These are phyloP conservation scores for Blastobotrys apis DNA, from an alignment of 1,139 yeast species.

Conservation along the genomic window DNA sequence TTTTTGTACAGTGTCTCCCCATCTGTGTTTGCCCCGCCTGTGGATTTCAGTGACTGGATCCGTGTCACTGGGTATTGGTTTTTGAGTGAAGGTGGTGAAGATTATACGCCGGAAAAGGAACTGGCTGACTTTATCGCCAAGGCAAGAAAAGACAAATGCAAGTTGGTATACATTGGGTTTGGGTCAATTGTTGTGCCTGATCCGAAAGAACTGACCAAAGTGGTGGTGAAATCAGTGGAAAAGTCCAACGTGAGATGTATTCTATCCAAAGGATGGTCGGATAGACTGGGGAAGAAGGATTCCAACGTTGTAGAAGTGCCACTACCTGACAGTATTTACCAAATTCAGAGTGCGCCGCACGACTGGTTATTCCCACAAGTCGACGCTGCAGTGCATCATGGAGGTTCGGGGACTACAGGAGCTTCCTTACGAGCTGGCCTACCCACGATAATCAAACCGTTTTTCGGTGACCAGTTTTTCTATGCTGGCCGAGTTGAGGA, in stretches of 20 bases:
- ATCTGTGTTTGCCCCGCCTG: slow-evolving; percentile 81
- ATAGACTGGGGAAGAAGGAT: slow-evolving; percentile 45
- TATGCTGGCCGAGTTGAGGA: slow-evolving; percentile 85
- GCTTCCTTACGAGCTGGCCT: slow-evolving; percentile 81
- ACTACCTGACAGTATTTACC: slow-evolving; percentile 66
- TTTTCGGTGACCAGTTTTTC: slow-evolving; percentile 94
- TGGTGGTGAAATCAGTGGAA: slow-evolving; percentile 72
- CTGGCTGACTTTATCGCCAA: slow-evolving; percentile 55
- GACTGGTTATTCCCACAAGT: slow-evolving; percentile 89
- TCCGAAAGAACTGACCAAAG: slow-evolving; percentile 70
- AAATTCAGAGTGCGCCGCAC: slow-evolving; percentile 76
- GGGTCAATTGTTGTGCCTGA: slow-evolving; percentile 91
- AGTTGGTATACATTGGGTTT: slow-evolving; percentile 86
- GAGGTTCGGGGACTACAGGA: slow-evolving; percentile 97
- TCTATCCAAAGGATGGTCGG: slow-evolving; percentile 94
- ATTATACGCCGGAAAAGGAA: slow-evolving; percentile 60
- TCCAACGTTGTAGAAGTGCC: slow-evolving; percentile 47
- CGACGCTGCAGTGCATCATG: slow-evolving; percentile 96
- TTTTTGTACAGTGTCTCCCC: slow-evolving; percentile 88
- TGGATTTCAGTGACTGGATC: slow-evolving; percentile 92
- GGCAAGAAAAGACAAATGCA: slow-evolving; percentile 59
- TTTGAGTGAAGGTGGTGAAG: slow-evolving; percentile 58
- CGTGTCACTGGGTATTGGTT: slow-evolving; percentile 96
- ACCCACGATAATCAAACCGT: slow-evolving; percentile 89
- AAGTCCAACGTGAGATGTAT: slow-evolving; percentile 82